Conservation (phyloP, 805 yeast genomes). For the Suhomyces pyralidae region DNA sequence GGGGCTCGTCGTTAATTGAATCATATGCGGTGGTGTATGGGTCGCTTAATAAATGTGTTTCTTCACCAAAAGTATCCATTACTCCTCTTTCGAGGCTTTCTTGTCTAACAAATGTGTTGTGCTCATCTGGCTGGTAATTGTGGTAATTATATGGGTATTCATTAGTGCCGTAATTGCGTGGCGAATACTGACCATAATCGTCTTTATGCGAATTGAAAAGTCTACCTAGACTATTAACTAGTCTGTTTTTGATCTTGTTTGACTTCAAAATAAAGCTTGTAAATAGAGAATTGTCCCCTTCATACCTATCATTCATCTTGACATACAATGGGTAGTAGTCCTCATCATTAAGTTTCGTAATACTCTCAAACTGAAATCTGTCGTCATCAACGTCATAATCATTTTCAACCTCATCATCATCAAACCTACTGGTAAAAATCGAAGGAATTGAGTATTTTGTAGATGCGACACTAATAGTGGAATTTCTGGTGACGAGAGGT, state of each 20-base stretch:
- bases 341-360: conserved; percentile 1
- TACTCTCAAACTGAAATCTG: not conserved
- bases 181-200: not conserved
- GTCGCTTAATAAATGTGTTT: conserved; percentile 4
- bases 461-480: conserved; percentile 4
- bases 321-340: conserved; percentile 23
- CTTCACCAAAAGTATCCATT: conserved; percentile 5
- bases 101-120: not conserved
- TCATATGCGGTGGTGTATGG: conserved; percentile 19
- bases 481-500: conserved; percentile 4
- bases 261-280: conserved; percentile 20
- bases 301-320: conserved; percentile 16
- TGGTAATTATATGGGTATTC: not conserved
- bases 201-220: not conserved
- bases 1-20: conserved; percentile 33
- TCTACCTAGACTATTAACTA: conserved; percentile 2
- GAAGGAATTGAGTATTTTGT: conserved; percentile 8
- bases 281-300: conserved; percentile 13
- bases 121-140: conserved; percentile 6
- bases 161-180: not conserved
- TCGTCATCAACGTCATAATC: conserved; percentile 12
- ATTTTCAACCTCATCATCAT: conserved; percentile 10
- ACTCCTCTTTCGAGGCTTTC: not conserved
- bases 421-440: conserved; percentile 5
- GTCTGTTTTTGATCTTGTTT: conserved; percentile 20